Percentiles rank a stretch among this genome's conserved stretches.
Evolutionary conservation across 352 stramenopile species (phyloP).

Genomic region (Phytophthora podocarpi): DNA sequence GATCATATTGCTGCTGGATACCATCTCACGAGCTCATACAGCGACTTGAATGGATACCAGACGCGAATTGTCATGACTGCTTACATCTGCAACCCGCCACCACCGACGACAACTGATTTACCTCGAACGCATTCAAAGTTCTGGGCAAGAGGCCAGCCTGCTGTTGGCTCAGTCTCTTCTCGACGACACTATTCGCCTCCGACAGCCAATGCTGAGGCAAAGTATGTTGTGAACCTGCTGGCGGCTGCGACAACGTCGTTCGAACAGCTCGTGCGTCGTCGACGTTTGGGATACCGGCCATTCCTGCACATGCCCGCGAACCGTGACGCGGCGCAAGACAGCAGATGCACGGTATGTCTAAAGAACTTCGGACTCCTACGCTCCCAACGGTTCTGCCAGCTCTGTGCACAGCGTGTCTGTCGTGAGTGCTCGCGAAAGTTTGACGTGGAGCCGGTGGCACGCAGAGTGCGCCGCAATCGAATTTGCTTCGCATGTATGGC

Average conservation of each 20-base stretch:
- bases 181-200: conserved; percentile 8
- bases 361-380: conserved; percentile 62
- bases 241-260: conserved; percentile 56
- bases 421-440: conserved; percentile 71
- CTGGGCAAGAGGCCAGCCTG: conserved; percentile 18
- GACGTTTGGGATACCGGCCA: conserved; percentile 57
- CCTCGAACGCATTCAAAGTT: conserved; percentile 10
- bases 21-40: conserved; percentile 56
- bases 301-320: conserved; percentile 50
- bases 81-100: conserved; percentile 41
- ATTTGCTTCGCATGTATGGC: conserved; percentile 68
- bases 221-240: conserved; percentile 57
- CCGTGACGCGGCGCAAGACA: conserved; percentile 27
- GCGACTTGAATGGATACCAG: conserved; percentile 49
- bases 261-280: conserved; percentile 57
- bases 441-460: conserved; percentile 60
- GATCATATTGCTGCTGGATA: conserved; percentile 76
- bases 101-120: not conserved
- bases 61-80: conserved; percentile 67
- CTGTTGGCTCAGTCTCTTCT: not conserved
- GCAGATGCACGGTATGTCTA: conserved; percentile 52
- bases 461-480: conserved; percentile 55
- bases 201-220: conserved; percentile 41
- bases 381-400: conserved; percentile 62
- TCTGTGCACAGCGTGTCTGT: conserved; percentile 67